Evolutionary conservation across 371 early-diverging fungal genomes (phyloP), one percentile per base, ranked within the genome.

Genomic region (Apophysomyces elegans): DNA sequence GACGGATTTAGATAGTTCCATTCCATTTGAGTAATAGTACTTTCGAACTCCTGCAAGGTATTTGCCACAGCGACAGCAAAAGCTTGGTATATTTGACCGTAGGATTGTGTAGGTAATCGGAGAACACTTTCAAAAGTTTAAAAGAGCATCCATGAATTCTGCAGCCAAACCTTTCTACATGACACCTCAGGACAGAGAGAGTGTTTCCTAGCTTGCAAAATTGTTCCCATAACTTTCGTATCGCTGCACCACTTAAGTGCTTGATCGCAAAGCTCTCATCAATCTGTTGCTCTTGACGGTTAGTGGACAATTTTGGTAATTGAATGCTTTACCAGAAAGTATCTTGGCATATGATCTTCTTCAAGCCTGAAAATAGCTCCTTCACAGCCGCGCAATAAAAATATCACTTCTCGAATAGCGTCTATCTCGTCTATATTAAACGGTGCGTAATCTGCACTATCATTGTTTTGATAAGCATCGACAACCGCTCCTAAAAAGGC

Each of bases 51-150:
- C 2, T 56, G 39, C 0, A 81, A 35, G 7, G 67, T 54, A n/a
- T 54, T 64, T 12, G 60, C 43, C 7, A 81, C 45, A 26, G 63
- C 60, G 11, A 67, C 61, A 6, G 75, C 72, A 69, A 78, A 78
- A 5, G 81, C 81, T 59, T 77, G 74, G 11, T 65, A 70, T 1
- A 78, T 81, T 57, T 78, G 75, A 16, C 81, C 81, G 60, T 71
- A 74, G 1, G 41, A 35, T 7, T 37, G n/a, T 35, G 59, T 36
- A 1, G 32, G 47, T 18, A 61, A 39, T 7, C 60, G 47, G 36
- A 62, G 37, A 14, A 66, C 61, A 4, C 68, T 69, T 4, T 12
- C 37, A 37, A 61, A 36, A 36, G 16, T 1, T 21, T 13, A 18
- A 26, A 16, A 46, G 1, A 46, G 7, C 6, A 11, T n/a, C 9